Evolutionary conservation across 306 rosid species (phyloP), one percentile per base, ranked within the genome.

Genomic region (Cucurbita argyrosperma): DNA sequence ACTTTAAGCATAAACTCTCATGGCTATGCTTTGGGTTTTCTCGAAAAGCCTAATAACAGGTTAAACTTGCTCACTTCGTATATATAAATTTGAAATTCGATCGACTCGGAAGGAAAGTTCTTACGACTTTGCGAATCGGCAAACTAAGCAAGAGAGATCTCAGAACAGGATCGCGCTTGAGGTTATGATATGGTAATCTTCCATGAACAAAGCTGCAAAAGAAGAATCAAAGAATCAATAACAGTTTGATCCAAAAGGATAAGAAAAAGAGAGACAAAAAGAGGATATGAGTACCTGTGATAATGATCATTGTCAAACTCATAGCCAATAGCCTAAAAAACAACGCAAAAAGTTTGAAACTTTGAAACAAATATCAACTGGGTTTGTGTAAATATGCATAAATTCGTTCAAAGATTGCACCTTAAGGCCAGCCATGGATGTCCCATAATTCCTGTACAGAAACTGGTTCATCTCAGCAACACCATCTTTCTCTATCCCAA

Each of bases 361-460:
- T n/a, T 64, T 26, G 1, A 38, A 10, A 64, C 5, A 58, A 78
- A 50, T 46, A 60, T 15, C 9, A 18, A 64, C 0, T 64, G 71
- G 52, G 35, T 64, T 64, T 38, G 16, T 40, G 51, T 39, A 0
- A 40, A 40, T 5, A 8, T n/a, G 1, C 5, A 64, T 1, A 64
- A 10, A 64, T 38, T 38, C 26, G 65, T 1, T 62, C 6, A 38
- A 74, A 4, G 26, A 42, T 42, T 62, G 11, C 10, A 55, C n/a
- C 74, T 64, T 85, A 30, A 93, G 97, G 78, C 97, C 97, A 53
- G 98, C 98, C 97, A 93, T 67, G 23, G 96, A 88, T 21, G 98
- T 90, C 55, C 97, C 98, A 63, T 93, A 90, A 51, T 78, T 77
- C 84, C 82, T 89, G 74, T 93, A 93, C 71, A 93, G 78, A 0